Evolutionary conservation across 495 filamentous ascomycete genomes (phyloP), one percentile per base, ranked within the genome.

Genomic region (Tirmania nivea): DNA sequence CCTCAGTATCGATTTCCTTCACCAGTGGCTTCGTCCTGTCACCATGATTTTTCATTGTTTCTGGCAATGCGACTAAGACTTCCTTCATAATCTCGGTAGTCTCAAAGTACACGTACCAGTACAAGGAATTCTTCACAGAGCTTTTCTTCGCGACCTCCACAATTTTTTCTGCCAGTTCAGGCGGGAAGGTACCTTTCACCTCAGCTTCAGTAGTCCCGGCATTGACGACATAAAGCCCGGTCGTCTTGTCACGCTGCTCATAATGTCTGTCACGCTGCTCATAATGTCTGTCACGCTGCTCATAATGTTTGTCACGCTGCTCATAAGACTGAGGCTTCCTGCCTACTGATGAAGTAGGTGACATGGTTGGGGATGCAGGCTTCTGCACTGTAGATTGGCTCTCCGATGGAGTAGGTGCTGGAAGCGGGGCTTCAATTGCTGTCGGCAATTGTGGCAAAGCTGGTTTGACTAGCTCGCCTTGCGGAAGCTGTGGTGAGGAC

Each of bases 171-270:
- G 77, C 80, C 63, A 93, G 84, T 56, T 92, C 84, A 11, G 92
- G 79, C 5, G 75, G 65, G 60, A 99, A 85, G 6, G 89, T 71
- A 35, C 83, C 78, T 35, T 81, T 81, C 7, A 82, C 79, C 19
- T 81, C 82, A 25, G 93, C 81, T 52, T 83, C 81, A 51, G 73
- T 80, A 48, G 79, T 79, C 14, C 14, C 14, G 25, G 86, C 75
- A 53, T 84, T 83, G 65, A 79, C 79, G 14, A 96, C 74, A 65
- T 94, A 95, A 2, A 99, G 74, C 19, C 80, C 87, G 55, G 83
- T 81, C 61, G 79, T 47, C 42, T 5, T 14, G 6, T 47, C 42
- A n/a, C 19, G 14, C 2, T 1, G 42, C 76, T 54, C 73, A 74
- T 64, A 47, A 65, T 59, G n/a, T 53, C 10, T 14, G 14, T 47